Evolutionary conservation across 2,329 filamentous ascomycete species (phyloP).

Genomic region (Zymoseptoria brevis): DNA sequence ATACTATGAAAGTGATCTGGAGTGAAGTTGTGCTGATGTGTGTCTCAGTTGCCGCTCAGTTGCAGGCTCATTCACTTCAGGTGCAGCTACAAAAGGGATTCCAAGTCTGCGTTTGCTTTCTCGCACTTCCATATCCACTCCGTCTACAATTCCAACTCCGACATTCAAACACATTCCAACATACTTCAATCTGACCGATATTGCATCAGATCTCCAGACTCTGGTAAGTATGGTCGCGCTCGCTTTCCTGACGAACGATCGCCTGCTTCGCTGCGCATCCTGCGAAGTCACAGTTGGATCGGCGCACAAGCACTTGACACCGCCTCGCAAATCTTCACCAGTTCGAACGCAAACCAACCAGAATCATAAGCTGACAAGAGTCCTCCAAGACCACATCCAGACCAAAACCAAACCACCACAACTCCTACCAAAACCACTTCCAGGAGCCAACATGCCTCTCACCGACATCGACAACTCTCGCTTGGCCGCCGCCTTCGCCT

Average conservation of each 20-base stretch:
- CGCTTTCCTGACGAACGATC: background rate
- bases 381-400: background rate
- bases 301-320: background rate
- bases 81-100: background rate
- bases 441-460: constrained; percentile 17
- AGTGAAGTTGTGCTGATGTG: background rate
- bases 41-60: background rate
- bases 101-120: background rate
- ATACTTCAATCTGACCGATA: background rate
- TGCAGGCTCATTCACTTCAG: background rate
- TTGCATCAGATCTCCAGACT: background rate
- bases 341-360: background rate
- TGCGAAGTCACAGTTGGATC: background rate
- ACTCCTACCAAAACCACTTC: background rate
- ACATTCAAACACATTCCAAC: background rate
- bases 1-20: background rate
- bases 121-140: background rate
- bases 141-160: background rate
- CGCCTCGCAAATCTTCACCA: background rate
- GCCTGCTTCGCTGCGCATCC: background rate
- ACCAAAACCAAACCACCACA: constrained; percentile 1
- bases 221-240: background rate
- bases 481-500: constrained; percentile 27
- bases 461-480: constrained; percentile 23
- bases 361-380: background rate